Conservation (phyloP, 2,329 filamentous ascomycete genomes). For the Neopestalotiopsis rosae region DNA sequence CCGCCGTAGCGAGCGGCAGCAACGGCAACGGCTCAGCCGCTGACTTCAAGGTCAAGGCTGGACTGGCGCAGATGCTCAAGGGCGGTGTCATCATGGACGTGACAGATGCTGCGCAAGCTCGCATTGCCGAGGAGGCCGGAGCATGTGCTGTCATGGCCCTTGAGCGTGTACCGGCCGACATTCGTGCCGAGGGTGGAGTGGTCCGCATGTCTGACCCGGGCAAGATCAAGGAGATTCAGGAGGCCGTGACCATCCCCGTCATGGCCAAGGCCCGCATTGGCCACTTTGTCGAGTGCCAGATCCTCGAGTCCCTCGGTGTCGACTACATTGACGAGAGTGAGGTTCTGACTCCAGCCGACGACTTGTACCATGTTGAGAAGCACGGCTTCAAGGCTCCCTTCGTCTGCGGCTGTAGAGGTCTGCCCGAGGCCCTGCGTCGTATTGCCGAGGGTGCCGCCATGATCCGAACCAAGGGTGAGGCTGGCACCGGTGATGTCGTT, state of each 20-base stretch:
- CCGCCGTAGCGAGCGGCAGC: conserved; percentile 23
- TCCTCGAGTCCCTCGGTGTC: conserved; percentile 91
- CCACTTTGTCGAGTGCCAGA: conserved; percentile 98
- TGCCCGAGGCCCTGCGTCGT: conserved; percentile 89
- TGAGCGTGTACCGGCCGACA: conserved; percentile 96
- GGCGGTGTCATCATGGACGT: conserved; percentile 99
- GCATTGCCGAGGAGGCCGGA: conserved; percentile 96
- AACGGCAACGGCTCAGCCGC: conserved; percentile 36
- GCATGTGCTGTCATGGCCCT: conserved; percentile 98
- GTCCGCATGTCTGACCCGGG: conserved; percentile 95
- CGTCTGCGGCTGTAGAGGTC: conserved; percentile 93
- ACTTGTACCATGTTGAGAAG: conserved; percentile 92
- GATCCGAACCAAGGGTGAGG: conserved; percentile 99
- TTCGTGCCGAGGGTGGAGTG: conserved; percentile 89
- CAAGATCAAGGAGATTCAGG: conserved; percentile 96
- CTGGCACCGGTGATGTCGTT: conserved; percentile 94
- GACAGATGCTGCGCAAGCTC: conserved; percentile 89
- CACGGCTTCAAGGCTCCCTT: conserved; percentile 82
- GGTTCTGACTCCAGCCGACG: conserved; percentile 93
- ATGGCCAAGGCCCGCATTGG: conserved; percentile 99
- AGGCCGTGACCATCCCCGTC: conserved; percentile 92
- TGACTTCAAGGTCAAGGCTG: conserved; percentile 87
- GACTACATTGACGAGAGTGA: conserved; percentile 99
- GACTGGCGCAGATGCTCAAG: conserved; percentile 97
- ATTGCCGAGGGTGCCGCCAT: conserved; percentile 95